Evolutionary conservation across 352 stramenopile species (phyloP).

Genomic region (Phytophthora idaei): DNA sequence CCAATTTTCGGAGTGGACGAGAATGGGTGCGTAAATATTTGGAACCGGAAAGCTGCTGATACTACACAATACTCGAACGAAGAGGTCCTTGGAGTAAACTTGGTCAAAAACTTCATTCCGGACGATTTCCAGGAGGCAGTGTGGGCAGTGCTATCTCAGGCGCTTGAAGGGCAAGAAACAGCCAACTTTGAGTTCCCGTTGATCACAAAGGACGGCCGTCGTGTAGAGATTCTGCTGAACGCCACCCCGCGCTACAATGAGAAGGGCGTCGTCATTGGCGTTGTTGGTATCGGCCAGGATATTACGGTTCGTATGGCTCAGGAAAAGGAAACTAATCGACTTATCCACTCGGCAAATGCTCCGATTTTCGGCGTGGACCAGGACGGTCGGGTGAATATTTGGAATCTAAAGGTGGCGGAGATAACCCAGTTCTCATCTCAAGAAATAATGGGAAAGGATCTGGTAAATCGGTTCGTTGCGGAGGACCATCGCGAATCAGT

Average conservation of each 20-base stretch:
- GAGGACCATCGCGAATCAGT: constrained; percentile 25
- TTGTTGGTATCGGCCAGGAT: constrained; percentile 85
- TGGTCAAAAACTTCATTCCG: constrained; percentile 76
- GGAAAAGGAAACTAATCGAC: constrained; percentile 61
- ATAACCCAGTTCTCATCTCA: constrained; percentile 75
- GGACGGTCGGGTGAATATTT: constrained; percentile 63
- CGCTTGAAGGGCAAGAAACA: constrained; percentile 50
- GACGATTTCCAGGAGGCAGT: constrained; percentile 55
- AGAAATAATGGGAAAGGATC: constrained; percentile 73
- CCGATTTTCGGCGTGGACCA: constrained; percentile 70
- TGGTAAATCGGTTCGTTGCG: constrained; percentile 64
- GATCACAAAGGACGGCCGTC: constrained; percentile 63
- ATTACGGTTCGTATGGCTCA: constrained; percentile 65
- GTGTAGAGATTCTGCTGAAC: constrained; percentile 77
- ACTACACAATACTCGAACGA: constrained; percentile 81
- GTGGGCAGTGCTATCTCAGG: constrained; percentile 47
- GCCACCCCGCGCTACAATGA: constrained; percentile 69
- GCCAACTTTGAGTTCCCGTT: constrained; percentile 28
- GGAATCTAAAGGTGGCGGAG: constrained; percentile 76
- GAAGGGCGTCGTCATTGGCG: constrained; percentile 82
- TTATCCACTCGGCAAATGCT: constrained; percentile 71
- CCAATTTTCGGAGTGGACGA: constrained; percentile 83
- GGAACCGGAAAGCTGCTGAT: constrained; percentile 79
- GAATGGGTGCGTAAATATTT: constrained; percentile 73
- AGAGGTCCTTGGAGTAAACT: constrained; percentile 73